Percentiles rank a stretch among this genome's conserved stretches.
These are phyloP conservation scores for Paragyromitra xinjiangensis DNA, from an alignment of 495 filamentous ascomycete species.

Conservation along the genomic window DNA sequence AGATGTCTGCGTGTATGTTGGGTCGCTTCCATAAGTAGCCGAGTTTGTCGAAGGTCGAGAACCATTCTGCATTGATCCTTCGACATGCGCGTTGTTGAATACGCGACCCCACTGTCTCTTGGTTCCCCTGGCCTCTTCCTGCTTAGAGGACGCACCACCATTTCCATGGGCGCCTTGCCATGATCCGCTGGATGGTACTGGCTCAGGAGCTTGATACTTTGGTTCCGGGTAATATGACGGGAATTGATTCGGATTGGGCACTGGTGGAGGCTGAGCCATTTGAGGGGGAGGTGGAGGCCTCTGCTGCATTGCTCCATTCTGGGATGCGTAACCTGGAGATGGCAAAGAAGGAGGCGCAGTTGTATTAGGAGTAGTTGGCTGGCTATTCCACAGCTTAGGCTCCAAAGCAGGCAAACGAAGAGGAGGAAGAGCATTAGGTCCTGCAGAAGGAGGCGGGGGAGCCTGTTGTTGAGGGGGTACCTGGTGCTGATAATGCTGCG, in stretches of 20 bases:
- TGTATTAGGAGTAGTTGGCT: conserved; percentile 52
- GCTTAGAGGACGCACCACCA: conserved; percentile 8
- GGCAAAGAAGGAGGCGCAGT: conserved; percentile 51
- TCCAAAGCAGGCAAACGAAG: conserved; percentile 51
- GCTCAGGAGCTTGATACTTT: conserved; percentile 45
- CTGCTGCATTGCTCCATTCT: conserved; percentile 43
- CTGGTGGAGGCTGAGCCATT: conserved; percentile 51
- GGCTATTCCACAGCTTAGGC: conserved; percentile 53
- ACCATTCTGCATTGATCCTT: conserved; percentile 53
- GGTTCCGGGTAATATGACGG: conserved; percentile 55
- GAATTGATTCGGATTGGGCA: conserved; percentile 52
- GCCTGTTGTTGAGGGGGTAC: conserved; percentile 40
- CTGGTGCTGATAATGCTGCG: conserved; percentile 52
- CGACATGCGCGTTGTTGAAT: conserved; percentile 55
- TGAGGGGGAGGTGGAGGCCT: conserved; percentile 39
- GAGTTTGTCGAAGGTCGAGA: conserved; percentile 53
- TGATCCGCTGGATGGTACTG: conserved; percentile 39
- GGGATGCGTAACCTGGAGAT: conserved; percentile 45
- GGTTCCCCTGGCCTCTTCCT: conserved; percentile 47
- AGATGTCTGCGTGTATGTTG: conserved; percentile 38
- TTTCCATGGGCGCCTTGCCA: conserved; percentile 32
- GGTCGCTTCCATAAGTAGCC: conserved; percentile 54
- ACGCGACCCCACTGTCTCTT: conserved; percentile 57
- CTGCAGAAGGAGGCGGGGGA: conserved; percentile 40
- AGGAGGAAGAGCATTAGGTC: conserved; percentile 50